These are phyloP conservation scores for Globisporangium iwayamae DNA, from an alignment of 352 stramenopile species.

Conservation along the genomic window DNA sequence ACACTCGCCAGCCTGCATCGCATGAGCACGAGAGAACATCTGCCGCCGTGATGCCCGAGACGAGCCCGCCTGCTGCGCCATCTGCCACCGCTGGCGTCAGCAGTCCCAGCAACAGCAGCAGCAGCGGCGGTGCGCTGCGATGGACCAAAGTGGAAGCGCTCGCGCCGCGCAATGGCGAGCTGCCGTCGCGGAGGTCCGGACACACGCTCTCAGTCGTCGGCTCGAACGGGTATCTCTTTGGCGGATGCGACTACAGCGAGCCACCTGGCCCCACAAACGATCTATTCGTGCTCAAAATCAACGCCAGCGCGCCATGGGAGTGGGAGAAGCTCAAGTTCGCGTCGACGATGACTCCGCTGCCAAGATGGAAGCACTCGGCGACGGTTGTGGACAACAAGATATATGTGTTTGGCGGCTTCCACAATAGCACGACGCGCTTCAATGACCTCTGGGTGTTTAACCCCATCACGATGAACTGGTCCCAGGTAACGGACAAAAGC, in stretches of 20 bases:
- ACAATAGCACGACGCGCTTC: constrained; percentile 82
- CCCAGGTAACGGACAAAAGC: constrained; percentile 57
- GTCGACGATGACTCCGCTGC: constrained; percentile 29
- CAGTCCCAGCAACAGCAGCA: constrained; percentile 1
- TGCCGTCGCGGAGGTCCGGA: constrained; percentile 87
- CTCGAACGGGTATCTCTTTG: constrained; percentile 90
- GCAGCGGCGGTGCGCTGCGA: constrained; percentile 26
- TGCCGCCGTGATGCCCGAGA: constrained; percentile 2
- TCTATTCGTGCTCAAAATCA: constrained; percentile 91
- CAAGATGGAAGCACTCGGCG: constrained; percentile 90
- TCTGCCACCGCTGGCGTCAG: not conserved
- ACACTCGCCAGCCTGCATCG: not conserved
- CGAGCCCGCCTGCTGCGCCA: not conserved
- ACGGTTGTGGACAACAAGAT: constrained; percentile 87
- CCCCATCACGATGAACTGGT: constrained; percentile 91
- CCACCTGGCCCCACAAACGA: constrained; percentile 91
- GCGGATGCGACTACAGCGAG: constrained; percentile 86
- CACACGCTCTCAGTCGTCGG: constrained; percentile 92
- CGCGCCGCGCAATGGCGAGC: constrained; percentile 71
- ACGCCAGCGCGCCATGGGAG: constrained; percentile 56
- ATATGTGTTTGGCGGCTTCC: constrained; percentile 94
- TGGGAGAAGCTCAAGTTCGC: constrained; percentile 65
- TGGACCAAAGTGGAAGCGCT: constrained; percentile 56
- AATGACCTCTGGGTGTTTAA: constrained; percentile 98
- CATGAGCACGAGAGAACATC: not conserved